Evolutionary conservation across 2,329 filamentous ascomycete species (phyloP).

Genomic region (Epichloe sp.): DNA sequence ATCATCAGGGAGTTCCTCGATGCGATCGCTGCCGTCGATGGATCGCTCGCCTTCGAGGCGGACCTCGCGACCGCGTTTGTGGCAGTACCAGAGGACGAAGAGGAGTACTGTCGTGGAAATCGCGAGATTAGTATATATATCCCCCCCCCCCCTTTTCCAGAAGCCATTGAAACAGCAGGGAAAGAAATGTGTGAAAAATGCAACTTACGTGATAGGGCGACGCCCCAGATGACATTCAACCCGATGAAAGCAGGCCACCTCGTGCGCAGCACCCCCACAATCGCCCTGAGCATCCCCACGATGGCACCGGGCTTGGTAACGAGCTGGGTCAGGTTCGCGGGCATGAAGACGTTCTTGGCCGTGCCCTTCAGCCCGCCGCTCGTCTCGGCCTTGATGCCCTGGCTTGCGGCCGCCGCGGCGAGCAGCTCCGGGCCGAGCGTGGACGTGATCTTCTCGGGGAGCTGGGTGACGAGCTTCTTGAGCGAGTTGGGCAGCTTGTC

Average conservation of each 20-base stretch:
- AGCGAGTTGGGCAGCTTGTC: conserved; percentile 63
- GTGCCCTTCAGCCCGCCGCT: conserved; percentile 45
- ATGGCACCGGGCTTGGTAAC: conserved; percentile 80
- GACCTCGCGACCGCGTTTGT: conserved; percentile 83
- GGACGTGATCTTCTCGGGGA: conserved; percentile 70
- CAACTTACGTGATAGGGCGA: conserved; percentile 69
- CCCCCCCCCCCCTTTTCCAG: too few relatives aligned
- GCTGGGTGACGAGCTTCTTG: conserved; percentile 71
- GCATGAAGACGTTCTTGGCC: conserved; percentile 53
- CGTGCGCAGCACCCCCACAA: conserved; percentile 75
- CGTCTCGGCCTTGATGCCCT: conserved; percentile 45
- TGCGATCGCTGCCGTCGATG: conserved; percentile 25
- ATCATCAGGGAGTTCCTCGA: conserved; percentile 39
- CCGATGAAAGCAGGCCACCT: conserved; percentile 85
- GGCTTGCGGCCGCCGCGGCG: conserved; percentile 64
- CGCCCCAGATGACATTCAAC: conserved; percentile 80
- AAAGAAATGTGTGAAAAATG: too few relatives aligned
- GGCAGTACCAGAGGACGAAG: conserved; percentile 95
- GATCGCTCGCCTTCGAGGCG: conserved; percentile 52
- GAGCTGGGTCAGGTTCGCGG: conserved; percentile 64
- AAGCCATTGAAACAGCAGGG: background rate
- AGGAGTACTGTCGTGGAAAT: conserved; percentile 50
- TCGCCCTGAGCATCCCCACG: conserved; percentile 73
- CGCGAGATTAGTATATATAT: background rate
- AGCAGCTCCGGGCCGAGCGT: conserved; percentile 70